phyloP scores from a whole-genome alignment of 208 protist genomes.

The Wallacemonas sp. region DNA sequence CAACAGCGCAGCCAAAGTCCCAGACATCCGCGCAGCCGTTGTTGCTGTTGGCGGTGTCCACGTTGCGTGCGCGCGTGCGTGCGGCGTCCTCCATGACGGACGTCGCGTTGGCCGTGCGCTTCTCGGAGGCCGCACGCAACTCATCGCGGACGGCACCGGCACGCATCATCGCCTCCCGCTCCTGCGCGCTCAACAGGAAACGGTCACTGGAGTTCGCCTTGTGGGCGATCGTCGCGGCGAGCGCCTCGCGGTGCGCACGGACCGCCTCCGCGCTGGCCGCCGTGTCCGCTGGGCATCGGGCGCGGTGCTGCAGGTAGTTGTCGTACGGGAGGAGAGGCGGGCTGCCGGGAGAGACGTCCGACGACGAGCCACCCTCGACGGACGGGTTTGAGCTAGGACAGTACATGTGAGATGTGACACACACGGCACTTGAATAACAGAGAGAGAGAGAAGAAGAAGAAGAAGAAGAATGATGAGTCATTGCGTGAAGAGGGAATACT shows the following conservation, averaged over 20 bases:
- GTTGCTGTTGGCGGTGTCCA: background rate
- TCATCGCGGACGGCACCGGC: background rate
- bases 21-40: background rate
- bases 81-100: constrained; percentile 11
- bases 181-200: constrained; percentile 4
- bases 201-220: constrained; percentile 14
- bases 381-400: constrained; percentile 3
- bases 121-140: constrained; percentile 22
- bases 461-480: background rate
- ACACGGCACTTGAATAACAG: background rate
- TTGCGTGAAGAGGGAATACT: too few relatives aligned
- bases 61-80: constrained; percentile 7
- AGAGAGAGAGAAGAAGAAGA: constrained; percentile 15
- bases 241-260: constrained; percentile 16
- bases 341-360: background rate
- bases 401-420: constrained; percentile 5
- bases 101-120: constrained; percentile 16
- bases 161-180: constrained; percentile 9
- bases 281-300: background rate
- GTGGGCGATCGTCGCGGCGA: constrained; percentile 12
- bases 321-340: constrained; percentile 40
- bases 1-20: constrained; percentile 17
- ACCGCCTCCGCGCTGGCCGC: background rate
- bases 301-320: constrained; percentile 48
- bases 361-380: background rate